A percentile compares a stretch with the other conserved stretches of the same genome.
These are phyloP conservation scores for Allium cepa DNA, from an alignment of 106 monocot species.

Conservation along the genomic window DNA sequence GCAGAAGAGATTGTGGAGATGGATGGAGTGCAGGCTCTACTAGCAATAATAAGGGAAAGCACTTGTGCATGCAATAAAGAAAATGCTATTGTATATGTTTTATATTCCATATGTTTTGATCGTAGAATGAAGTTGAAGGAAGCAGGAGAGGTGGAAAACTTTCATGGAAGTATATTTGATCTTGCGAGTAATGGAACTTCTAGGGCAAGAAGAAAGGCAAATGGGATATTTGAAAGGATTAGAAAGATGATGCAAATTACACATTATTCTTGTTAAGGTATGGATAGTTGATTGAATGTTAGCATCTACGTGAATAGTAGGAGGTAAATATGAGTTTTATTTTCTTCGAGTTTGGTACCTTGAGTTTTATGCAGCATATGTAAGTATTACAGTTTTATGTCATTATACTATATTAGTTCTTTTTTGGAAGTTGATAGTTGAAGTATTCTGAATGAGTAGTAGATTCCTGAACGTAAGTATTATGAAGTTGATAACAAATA, in stretches of 20 bases:
- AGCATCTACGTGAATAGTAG: conserved; percentile 2
- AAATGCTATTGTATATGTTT: conserved; percentile 58
- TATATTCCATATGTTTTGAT: conserved; percentile 44
- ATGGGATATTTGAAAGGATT: conserved; percentile 59
- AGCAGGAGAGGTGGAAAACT: conserved; percentile 52
- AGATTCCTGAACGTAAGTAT: too few relatives aligned
- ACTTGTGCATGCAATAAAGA: conserved; percentile 44
- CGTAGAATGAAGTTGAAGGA: conserved; percentile 43
- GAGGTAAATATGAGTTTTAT: too few relatives aligned
- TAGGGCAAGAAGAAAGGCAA: conserved; percentile 76
- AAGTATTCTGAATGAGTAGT: too few relatives aligned
- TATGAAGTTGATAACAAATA: too few relatives aligned
- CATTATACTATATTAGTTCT: too few relatives aligned
- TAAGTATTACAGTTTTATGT: too few relatives aligned
- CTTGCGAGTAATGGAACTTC: conserved; percentile 55
- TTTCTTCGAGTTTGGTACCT: too few relatives aligned
- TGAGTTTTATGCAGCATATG: too few relatives aligned
- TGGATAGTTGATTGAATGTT: not conserved
- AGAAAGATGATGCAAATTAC: conserved; percentile 21
- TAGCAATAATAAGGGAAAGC: conserved; percentile 36
- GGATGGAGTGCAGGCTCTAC: conserved; percentile 37
- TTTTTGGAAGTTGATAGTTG: too few relatives aligned
- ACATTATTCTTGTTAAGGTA: conserved; percentile 28
- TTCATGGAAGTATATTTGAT: conserved; percentile 34
- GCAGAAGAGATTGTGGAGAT: conserved; percentile 34